Evolutionary conservation across 352 stramenopile genomes (phyloP).

Genomic region (Achlya hypogyna): DNA sequence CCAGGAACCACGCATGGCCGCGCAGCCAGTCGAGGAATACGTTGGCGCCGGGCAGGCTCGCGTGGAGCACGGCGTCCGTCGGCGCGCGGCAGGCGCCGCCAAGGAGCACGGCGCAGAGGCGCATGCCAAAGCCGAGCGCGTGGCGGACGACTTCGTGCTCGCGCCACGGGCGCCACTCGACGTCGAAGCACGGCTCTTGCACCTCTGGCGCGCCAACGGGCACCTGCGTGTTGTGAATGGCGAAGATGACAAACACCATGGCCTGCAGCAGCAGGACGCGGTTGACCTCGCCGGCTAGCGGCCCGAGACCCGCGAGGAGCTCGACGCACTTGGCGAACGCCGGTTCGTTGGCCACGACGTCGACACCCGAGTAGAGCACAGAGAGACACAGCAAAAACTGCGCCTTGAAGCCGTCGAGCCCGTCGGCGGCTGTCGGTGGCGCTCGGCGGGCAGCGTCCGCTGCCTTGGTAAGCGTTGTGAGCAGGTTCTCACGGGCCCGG

Average conservation of each 20-base stretch:
- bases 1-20: constrained; percentile 27
- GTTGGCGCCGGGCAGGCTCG: constrained; percentile 32
- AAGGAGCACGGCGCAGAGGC: constrained; percentile 10
- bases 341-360: neutral
- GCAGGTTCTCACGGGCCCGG: constrained; percentile 29
- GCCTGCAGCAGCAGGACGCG: constrained; percentile 21
- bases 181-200: constrained; percentile 3
- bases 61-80: constrained; percentile 27
- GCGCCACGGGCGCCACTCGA: neutral
- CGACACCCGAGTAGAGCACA: neutral
- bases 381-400: constrained; percentile 2
- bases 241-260: constrained; percentile 28
- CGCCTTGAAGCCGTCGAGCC: neutral
- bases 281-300: neutral
- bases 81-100: neutral
- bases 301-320: neutral
- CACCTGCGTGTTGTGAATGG: constrained; percentile 29
- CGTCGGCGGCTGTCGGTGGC: neutral
- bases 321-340: neutral
- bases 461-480: constrained; percentile 24
- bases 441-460: neutral
- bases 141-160: constrained; percentile 4
- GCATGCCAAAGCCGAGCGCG: constrained; percentile 1
- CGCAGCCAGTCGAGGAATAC: constrained; percentile 37
- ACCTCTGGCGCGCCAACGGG: neutral